Conservation (phyloP, 2,329 filamentous ascomycete genomes). For the Penicillium hordei region DNA sequence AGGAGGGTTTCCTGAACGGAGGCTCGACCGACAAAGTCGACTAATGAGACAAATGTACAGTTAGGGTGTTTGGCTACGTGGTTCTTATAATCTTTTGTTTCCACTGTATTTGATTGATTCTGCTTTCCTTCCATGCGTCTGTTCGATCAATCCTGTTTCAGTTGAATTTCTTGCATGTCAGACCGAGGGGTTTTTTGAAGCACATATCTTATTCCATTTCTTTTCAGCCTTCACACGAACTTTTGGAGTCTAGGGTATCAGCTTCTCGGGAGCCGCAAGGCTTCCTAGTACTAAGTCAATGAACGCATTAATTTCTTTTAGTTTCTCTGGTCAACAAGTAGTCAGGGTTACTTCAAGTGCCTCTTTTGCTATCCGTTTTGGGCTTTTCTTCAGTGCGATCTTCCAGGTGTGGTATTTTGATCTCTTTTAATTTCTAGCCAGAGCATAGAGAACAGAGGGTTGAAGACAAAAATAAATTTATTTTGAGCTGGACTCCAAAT, state of each 20-base stretch:
- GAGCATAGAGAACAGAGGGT: not conserved
- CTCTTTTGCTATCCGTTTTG: not conserved
- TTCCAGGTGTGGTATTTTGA: no score
- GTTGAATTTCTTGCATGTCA: conserved; percentile 23
- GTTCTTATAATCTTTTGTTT: conserved; percentile 26
- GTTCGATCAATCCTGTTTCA: conserved; percentile 6
- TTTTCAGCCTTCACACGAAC: conserved; percentile 2
- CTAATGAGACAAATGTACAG: conserved; percentile 39
- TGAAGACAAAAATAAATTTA: not conserved
- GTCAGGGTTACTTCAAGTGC: not conserved
- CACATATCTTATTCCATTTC: conserved; percentile 21
- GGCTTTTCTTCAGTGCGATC: not conserved
- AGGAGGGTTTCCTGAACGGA: conserved; percentile 48
- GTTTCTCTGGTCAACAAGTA: not conserved
- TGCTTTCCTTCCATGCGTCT: conserved; percentile 16
- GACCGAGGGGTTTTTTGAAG: conserved; percentile 19
- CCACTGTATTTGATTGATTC: conserved; percentile 25
- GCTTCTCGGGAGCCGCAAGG: not conserved
- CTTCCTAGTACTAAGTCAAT: not conserved
- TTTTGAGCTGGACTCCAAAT: not conserved
- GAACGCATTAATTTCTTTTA: not conserved
- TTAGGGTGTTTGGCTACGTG: conserved; percentile 29
- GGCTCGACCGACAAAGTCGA: conserved; percentile 49
- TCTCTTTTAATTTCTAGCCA: no score
- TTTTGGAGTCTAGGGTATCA: conserved; percentile 2